phyloP scores from a whole-genome alignment of 345 rosid species.

The Geranium brycei region DNA sequence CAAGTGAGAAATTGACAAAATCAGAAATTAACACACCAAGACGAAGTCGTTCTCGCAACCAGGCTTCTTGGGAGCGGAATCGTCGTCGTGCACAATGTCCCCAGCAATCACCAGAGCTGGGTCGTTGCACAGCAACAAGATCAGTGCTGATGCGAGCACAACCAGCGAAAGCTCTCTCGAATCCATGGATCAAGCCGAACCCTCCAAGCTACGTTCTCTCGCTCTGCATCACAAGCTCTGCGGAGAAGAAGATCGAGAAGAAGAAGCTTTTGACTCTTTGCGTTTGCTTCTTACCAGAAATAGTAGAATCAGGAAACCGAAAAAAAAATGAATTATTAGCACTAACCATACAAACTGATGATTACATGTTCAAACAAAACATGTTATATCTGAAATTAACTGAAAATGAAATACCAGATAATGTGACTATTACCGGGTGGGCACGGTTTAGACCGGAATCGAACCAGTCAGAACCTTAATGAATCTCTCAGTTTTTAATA shows the following conservation, averaged over 20 bases:
- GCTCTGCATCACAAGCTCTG: slow-evolving; percentile 12
- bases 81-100: slow-evolving; percentile 68
- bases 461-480: too few species aligned
- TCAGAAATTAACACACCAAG: slow-evolving; percentile 31
- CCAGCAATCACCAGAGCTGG: slow-evolving; percentile 43
- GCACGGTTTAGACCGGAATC: too few species aligned
- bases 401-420: too few species aligned
- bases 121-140: slow-evolving; percentile 25
- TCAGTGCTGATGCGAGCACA: slow-evolving; percentile 19
- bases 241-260: not conserved
- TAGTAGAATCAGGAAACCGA: not conserved
- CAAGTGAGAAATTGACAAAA: slow-evolving; percentile 17
- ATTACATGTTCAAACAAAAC: not conserved
- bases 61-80: slow-evolving; percentile 72
- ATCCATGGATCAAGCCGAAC: slow-evolving; percentile 35
- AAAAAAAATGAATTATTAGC: not conserved
- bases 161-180: slow-evolving; percentile 23
- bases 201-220: slow-evolving; percentile 2
- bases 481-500: too few species aligned
- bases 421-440: too few species aligned
- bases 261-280: not conserved
- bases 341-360: not conserved
- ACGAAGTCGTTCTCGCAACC: slow-evolving; percentile 84
- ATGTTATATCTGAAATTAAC: not conserved
- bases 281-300: not conserved